Base-by-base conservation (phyloP, 805 yeast genomes). In the Grigorovia jiainica region DNA sequence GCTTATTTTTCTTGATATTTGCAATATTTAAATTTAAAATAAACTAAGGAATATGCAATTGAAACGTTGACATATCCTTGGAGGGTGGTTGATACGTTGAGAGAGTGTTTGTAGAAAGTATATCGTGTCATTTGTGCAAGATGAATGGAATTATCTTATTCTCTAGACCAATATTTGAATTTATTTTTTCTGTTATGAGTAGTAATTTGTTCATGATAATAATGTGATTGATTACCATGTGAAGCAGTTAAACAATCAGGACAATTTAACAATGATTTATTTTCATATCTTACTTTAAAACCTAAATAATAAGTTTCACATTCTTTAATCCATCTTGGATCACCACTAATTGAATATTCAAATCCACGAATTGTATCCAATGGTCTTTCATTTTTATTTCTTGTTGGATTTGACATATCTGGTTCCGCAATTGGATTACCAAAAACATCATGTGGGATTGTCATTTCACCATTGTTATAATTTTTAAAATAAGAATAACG, bases 351-450 rank as follows among this genome's bases (percentile, higher is more conserved):
- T 30, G 96, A 79, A 58, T 81, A 92, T 68, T 92, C 97, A 64
- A 92, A 92, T 3, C 85, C 73, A 50, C 97, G 73, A 54, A 92
- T 89, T 2, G 98, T 92, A 63, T 94, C 98, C 54, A 92, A 67
- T 3, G 98, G 98, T 54, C 98, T 77, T 65, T 92, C 98, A 61
- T 89, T 90, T 63, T 97, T 76, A 18, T 83, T 65, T 56, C 98
- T 75, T 7, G 96, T 80, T 19, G 98, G 98, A 58, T 92, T 92
- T 32, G 95, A 86, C 51, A 81, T 72, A 60, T 92, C 98, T 9
- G 94, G 84, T 49, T 75, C 76, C 3, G 55, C 57, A 53, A 92
- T 92, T 5, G 79, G 75, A 43, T 75, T 73, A n/a, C 98, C 98
- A 61, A 87, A 90, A 33, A 86, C 78, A 61, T 92, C 98, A 10